Conservation (phyloP, 129 eudicot species). For the Chrysanthemum makinoi region DNA sequence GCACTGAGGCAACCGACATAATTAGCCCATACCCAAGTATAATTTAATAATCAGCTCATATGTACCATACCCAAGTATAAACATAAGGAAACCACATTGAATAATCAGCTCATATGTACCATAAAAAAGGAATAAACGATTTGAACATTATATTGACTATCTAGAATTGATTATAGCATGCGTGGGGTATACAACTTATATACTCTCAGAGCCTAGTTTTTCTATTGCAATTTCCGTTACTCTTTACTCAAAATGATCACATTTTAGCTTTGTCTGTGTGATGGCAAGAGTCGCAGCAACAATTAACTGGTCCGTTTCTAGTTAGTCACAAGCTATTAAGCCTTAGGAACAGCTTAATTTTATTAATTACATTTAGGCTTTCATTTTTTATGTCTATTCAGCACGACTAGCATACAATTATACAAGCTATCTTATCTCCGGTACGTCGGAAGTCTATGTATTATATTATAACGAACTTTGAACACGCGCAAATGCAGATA, state of each 20-base stretch:
- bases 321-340: conserved; percentile 9
- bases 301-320: neutral
- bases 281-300: conserved; percentile 12
- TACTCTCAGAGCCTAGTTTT: neutral
- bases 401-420: too few species aligned
- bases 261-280: conserved; percentile 12
- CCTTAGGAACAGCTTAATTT: conserved; percentile 9
- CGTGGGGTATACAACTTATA: conserved; percentile 11
- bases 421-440: too few species aligned
- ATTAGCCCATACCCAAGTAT: too few species aligned
- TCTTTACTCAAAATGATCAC: conserved; percentile 5
- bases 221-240: neutral
- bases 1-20: too few species aligned
- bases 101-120: neutral
- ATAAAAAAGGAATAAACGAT: conserved; percentile 2
- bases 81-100: too few species aligned
- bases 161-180: conserved; percentile 3
- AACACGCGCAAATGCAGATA: too few species aligned
- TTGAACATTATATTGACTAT: neutral
- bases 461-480: too few species aligned
- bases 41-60: too few species aligned
- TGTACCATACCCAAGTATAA: too few species aligned
- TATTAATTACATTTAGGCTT: neutral
- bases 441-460: too few species aligned
- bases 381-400: too few species aligned